phyloP scores from a whole-genome alignment of 805 yeast species.

The Suhomyces emberorum region DNA sequence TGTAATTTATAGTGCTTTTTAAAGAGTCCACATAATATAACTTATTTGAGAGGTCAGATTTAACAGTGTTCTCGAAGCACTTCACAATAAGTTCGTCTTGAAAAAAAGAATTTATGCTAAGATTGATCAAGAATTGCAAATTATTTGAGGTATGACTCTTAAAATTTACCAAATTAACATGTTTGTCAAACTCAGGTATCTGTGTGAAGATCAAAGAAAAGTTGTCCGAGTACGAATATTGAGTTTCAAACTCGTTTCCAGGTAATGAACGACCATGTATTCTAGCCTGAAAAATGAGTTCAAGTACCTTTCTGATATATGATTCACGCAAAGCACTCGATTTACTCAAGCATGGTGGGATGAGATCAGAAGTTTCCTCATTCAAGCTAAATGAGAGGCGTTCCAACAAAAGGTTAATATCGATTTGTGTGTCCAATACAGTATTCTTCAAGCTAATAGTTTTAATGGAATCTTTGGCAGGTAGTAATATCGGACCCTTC shows the following conservation, averaged over 20 bases:
- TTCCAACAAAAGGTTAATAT: slow-evolving; percentile 48
- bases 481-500: slow-evolving; percentile 58
- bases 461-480: slow-evolving; percentile 44
- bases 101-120: slow-evolving; percentile 30
- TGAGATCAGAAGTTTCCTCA: slow-evolving; percentile 28
- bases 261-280: slow-evolving; percentile 10
- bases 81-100: slow-evolving; percentile 40
- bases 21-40: slow-evolving; percentile 39
- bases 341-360: slow-evolving; percentile 45
- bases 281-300: slow-evolving; percentile 42
- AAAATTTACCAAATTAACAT: slow-evolving; percentile 22
- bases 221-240: slow-evolving; percentile 33
- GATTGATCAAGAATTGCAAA: slow-evolving; percentile 24
- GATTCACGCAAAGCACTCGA: slow-evolving; percentile 41
- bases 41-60: slow-evolving; percentile 30
- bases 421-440: slow-evolving; percentile 53
- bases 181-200: slow-evolving; percentile 38
- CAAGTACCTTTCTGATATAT: slow-evolving; percentile 52
- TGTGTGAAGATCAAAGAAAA: slow-evolving; percentile 29
- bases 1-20: slow-evolving; percentile 18
- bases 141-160: slow-evolving; percentile 20
- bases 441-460: slow-evolving; percentile 54
- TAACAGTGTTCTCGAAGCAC: slow-evolving; percentile 37
- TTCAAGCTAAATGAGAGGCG: slow-evolving; percentile 44
- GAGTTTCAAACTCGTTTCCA: slow-evolving; percentile 17